Percentiles rank a stretch among this genome's conserved stretches.
These are phyloP conservation scores for Silene latifolia DNA, from an alignment of 148 eudicot genomes.

Conservation along the genomic window DNA sequence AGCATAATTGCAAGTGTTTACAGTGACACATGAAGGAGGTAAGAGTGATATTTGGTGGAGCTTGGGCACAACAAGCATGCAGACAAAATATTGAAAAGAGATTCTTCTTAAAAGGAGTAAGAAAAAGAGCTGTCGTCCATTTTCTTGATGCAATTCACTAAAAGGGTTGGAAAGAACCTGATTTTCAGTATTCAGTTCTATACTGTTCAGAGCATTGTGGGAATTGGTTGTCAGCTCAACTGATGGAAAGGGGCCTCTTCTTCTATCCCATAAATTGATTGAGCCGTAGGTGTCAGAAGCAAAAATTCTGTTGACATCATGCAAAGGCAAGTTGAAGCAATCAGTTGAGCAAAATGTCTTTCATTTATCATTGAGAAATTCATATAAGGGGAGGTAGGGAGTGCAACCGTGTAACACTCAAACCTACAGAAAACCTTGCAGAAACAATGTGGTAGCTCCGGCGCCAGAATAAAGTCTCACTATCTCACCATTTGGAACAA, in stretches of 20 bases:
- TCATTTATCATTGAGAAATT: not conserved
- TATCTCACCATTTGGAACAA: not conserved
- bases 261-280: slow-evolving; percentile 86
- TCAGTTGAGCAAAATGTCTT: slow-evolving; percentile 16
- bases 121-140: no score
- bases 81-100: not conserved
- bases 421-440: not conserved
- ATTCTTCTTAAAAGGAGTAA: not conserved
- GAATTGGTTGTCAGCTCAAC: slow-evolving; percentile 65
- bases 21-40: not conserved
- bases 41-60: no score
- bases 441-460: not conserved
- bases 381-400: not conserved
- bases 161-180: slow-evolving; percentile 43
- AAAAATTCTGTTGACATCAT: slow-evolving; percentile 48
- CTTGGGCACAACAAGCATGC: no score
- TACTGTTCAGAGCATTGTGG: slow-evolving; percentile 55
- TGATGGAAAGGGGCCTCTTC: slow-evolving; percentile 57
- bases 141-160: not conserved
- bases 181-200: slow-evolving; percentile 56
- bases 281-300: slow-evolving; percentile 77
- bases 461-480: not conserved
- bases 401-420: not conserved
- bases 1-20: not conserved
- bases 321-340: not conserved